These are phyloP conservation scores for Debaryomycetaceae sp. DNA, from an alignment of 1,139 yeast genomes.

Conservation along the genomic window DNA sequence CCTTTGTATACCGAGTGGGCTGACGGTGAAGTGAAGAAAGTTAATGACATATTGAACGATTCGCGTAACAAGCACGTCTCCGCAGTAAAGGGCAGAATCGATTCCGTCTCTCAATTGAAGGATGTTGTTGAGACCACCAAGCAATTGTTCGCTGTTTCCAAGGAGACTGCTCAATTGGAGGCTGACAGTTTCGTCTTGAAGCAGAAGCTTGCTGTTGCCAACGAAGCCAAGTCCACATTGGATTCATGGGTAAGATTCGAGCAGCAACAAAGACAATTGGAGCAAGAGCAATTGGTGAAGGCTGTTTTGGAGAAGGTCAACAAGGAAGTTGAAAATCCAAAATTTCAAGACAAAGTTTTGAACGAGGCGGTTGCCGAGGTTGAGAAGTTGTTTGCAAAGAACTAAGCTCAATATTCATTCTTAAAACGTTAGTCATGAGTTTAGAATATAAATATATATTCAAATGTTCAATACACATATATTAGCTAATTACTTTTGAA, in stretches of 20 bases:
- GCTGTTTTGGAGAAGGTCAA: slow-evolving; percentile 86
- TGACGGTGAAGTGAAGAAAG: slow-evolving; percentile 82
- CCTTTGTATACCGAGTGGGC: slow-evolving; percentile 97
- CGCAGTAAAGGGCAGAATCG: slow-evolving; percentile 92
- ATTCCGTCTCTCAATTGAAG: slow-evolving; percentile 80
- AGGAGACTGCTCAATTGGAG: slow-evolving; percentile 94
- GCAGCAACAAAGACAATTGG: slow-evolving; percentile 92
- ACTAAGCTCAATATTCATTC: slow-evolving; percentile 16
- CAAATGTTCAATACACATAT: not conserved
- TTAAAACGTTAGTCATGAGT: slow-evolving; percentile 8
- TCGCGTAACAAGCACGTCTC: slow-evolving; percentile 88
- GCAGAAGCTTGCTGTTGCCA: slow-evolving; percentile 83
- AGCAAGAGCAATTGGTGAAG: slow-evolving; percentile 88
- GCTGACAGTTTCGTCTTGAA: slow-evolving; percentile 89
- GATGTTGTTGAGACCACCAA: slow-evolving; percentile 91
- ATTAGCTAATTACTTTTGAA: slow-evolving; percentile 4
- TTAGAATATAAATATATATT: slow-evolving; percentile 4
- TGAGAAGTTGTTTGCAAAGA: slow-evolving; percentile 73
- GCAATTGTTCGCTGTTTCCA: slow-evolving; percentile 87
- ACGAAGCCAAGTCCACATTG: slow-evolving; percentile 90
- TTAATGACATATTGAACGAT: slow-evolving; percentile 74
- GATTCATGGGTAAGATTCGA: slow-evolving; percentile 99
- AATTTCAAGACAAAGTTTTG: slow-evolving; percentile 91
- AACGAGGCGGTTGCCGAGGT: slow-evolving; percentile 88
- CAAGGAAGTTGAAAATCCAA: slow-evolving; percentile 78